Conservation (phyloP, 2,329 filamentous ascomycete species). For the Cercospora sp. region DNA sequence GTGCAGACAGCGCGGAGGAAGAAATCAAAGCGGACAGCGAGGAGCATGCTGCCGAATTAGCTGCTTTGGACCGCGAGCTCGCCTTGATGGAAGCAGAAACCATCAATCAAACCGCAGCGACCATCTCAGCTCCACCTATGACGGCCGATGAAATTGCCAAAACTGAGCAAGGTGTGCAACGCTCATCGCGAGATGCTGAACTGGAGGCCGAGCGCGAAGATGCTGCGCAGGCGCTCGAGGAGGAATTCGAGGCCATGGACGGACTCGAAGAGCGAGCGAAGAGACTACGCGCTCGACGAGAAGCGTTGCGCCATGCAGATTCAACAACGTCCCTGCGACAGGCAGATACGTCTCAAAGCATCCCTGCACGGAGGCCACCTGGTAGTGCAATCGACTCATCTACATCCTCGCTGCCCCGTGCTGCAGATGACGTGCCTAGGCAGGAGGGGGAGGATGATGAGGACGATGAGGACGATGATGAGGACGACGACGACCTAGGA, state of each 20-base stretch:
- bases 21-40: slow-evolving; percentile 23
- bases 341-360: background rate
- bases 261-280: slow-evolving; percentile 49
- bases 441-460: background rate
- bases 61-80: slow-evolving; percentile 82
- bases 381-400: background rate
- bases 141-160: slow-evolving; percentile 50
- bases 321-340: background rate
- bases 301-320: slow-evolving; percentile 39
- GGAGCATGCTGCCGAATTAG: slow-evolving; percentile 47
- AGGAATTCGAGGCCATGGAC: slow-evolving; percentile 55
- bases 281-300: slow-evolving; percentile 49
- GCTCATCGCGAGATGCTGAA: slow-evolving; percentile 47
- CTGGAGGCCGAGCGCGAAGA: slow-evolving; percentile 53
- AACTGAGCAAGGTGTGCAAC: slow-evolving; percentile 48
- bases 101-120: slow-evolving; percentile 29
- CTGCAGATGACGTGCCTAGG: background rate
- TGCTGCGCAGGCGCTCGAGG: slow-evolving; percentile 46
- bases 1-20: background rate
- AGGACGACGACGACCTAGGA: slow-evolving; percentile 26
- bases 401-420: background rate
- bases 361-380: background rate
- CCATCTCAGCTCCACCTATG: slow-evolving; percentile 51
- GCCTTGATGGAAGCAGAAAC: slow-evolving; percentile 44
- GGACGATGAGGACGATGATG: slow-evolving; percentile 20